Base-by-base conservation (phyloP, 345 rosid genomes). In the Heritiera littoralis region DNA sequence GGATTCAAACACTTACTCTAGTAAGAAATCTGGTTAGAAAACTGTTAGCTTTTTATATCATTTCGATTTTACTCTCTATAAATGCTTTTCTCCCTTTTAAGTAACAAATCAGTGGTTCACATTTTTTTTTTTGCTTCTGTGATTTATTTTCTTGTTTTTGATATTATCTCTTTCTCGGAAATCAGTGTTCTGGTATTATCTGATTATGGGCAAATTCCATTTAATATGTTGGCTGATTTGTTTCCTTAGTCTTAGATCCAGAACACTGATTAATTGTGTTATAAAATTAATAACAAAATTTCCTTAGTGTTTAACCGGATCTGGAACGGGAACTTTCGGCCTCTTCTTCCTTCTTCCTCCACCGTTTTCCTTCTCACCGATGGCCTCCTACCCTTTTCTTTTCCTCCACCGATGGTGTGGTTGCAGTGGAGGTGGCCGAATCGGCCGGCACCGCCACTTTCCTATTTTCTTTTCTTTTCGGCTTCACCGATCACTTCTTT, bases 11-110 rank as follows among this genome's bases (percentile, higher is more conserved):
- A 1, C 38, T 3, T 35, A 35, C 38, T 35, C 38, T 0, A 2
- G 38, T 35, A 35, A 35, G 38, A 43, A 55, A 67, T 73, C 81
- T 83, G 84, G 83, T 77, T 80, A 30, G 66, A 70, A 67, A 72
- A 15, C 60, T 51, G 9, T 72, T 38, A 32, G 43, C 72, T 63
- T 54, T 65, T 55, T 38, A 41, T 48, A 56, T 73, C 23, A 12
- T 72, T 75, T 70, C 65, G 68, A 23, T 75, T 67, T 72, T 58
- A 5, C 66, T 14, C 56, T 65, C 6, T 60, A 59, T 32, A 60
- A 81, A 58, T 70, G 63, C 38, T 70, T 15, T 35, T 35, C 32
- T 73, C 73, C 77, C 28, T 76, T 67, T 54, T 52, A 72, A 52
- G 83, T 69, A 68, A 61, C 71, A 79, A 72, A 70, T 74, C 52